Base-by-base conservation (phyloP, 768 basidiomycete genomes). In the Amylocystis lapponica region DNA sequence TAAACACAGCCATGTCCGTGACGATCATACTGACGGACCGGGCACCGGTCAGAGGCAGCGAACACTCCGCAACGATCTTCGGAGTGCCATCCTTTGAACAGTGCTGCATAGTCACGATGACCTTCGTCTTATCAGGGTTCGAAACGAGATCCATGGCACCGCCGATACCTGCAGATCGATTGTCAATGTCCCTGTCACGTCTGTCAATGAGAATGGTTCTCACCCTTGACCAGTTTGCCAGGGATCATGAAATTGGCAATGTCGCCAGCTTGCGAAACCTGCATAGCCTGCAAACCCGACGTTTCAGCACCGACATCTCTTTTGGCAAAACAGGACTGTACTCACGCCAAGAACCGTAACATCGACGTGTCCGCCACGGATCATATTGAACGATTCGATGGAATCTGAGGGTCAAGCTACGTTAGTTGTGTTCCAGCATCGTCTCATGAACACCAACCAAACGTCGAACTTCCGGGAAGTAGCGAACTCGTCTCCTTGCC, bases 231-330 rank as follows among this genome's bases (percentile, higher is more conserved):
- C 59, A 90, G 75, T 69, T 95, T 93, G 10, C 90, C 89, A 9
- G 92, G 93, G 58, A 95, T 91, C 92, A 95, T 96, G 63, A 88
- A 96, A 70, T 96, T 96, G 39, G 93, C 93, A 47, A 96, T 83
- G 58, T 96, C 93, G 36, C 88, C 92, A 4, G 79, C 78, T 51
- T 88, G 81, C 2, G 88, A 90, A 33, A 96, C 92, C 73, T 96
- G 79, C 87, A 96, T 89, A 5, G 90, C 90, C 86, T 90, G 45
- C n/a, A 27, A 29, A 20, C 30, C 9, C 30, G 33, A 41, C 34
- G 39, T n/a, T 41, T 30, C 19, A 47, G 34, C 37, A 36, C 21
- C n/a, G 19, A 47, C 25, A 16, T 22, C 12, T 17, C 5, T 5
- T 5, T 9, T 4, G 19, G 10, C 11, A 12, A 10, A 19, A 21